phyloP scores from a whole-genome alignment of 176 grass and related monocot species.

The Zea luxurians region DNA sequence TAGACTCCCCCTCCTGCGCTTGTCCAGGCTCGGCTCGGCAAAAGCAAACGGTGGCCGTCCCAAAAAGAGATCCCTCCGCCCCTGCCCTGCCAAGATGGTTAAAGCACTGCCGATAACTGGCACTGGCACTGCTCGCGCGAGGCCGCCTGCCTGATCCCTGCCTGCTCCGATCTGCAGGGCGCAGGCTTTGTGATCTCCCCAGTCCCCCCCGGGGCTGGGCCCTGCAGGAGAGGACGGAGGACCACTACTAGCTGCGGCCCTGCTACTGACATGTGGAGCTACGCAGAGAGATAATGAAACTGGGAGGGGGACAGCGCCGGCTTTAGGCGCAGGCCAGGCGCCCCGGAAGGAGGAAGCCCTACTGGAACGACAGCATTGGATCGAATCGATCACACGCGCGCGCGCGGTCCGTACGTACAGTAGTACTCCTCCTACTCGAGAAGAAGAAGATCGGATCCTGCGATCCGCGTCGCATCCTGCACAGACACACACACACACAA shows the following conservation, averaged over 20 bases:
- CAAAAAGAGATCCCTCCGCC: not conserved
- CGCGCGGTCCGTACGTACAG: not conserved
- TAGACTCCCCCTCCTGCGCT: not conserved
- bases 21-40: not conserved
- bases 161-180: not conserved
- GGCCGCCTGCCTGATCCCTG: too few species aligned
- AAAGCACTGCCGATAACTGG: slow-evolving; percentile 42
- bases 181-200: slow-evolving; percentile 1
- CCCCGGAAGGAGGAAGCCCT: not conserved
- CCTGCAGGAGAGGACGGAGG: not conserved
- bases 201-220: too few species aligned
- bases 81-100: not conserved
- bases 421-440: not conserved
- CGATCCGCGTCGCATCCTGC: not conserved
- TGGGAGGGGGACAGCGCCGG: not conserved
- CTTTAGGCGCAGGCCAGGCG: not conserved
- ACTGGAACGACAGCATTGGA: too few species aligned
- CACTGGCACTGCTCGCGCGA: slow-evolving; percentile 30
- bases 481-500: not conserved
- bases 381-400: too few species aligned
- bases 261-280: too few species aligned
- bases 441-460: not conserved
- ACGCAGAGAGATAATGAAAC: not conserved
- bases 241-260: not conserved
- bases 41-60: not conserved